Percentiles rank a stretch among this genome's conserved stretches.
Conservation (phyloP, 2,329 filamentous ascomycete genomes). For the Capronia coronata region DNA sequence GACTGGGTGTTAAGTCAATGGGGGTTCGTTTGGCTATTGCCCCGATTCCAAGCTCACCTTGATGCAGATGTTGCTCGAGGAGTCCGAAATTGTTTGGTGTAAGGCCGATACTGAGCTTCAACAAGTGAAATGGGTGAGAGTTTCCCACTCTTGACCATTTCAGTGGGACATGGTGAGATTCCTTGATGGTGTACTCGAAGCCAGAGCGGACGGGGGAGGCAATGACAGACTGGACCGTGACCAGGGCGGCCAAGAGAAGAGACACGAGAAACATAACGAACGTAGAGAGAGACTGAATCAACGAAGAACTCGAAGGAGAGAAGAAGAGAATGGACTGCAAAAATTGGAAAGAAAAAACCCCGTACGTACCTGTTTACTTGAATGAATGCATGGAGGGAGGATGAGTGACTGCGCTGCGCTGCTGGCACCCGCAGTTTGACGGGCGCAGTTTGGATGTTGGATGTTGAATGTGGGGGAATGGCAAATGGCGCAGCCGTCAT, state of each 20-base stretch:
- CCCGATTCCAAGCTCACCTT: slow-evolving; percentile 35
- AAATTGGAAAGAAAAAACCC: neutral
- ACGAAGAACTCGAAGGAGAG: neutral
- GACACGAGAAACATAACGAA: slow-evolving; percentile 17
- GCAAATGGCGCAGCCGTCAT: neutral
- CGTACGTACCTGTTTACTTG: no score
- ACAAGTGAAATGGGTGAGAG: slow-evolving; percentile 44
- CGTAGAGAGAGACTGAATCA: slow-evolving; percentile 1
- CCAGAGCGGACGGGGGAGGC: slow-evolving; percentile 31
- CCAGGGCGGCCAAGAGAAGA: slow-evolving; percentile 8
- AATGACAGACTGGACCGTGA: slow-evolving; percentile 5
- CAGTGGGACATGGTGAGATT: slow-evolving; percentile 48
- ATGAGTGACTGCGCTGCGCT: no score
- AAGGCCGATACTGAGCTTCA: slow-evolving; percentile 53
- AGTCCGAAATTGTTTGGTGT: slow-evolving; percentile 53
- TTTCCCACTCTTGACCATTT: slow-evolving; percentile 46
- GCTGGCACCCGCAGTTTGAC: neutral
- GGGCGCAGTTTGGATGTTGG: no score
- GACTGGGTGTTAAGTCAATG: slow-evolving; percentile 31
- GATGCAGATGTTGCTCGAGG: slow-evolving; percentile 50
- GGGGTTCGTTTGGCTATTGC: neutral
- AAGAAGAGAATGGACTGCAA: neutral
- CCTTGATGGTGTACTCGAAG: slow-evolving; percentile 49
- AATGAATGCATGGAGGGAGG: no score
- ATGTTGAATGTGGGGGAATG: no score